Evolutionary conservation across 2,329 filamentous ascomycete species (phyloP).

Genomic region (Paraconiothyrium brasiliense): DNA sequence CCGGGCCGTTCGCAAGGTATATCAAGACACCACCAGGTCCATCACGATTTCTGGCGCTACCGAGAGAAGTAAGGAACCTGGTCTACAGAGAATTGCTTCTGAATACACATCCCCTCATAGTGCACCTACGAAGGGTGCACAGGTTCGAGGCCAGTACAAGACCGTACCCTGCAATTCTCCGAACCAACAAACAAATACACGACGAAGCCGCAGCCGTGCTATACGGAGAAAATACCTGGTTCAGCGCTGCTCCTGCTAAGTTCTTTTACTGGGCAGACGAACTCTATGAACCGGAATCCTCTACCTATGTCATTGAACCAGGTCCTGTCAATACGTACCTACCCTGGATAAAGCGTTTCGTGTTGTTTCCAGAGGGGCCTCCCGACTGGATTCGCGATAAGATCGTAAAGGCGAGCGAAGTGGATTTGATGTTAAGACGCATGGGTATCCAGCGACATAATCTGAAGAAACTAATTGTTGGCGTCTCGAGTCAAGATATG

Average conservation of each 20-base stretch:
- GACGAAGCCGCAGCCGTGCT: constrained; percentile 18
- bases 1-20: background rate
- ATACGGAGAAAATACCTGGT: constrained; percentile 19
- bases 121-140: constrained; percentile 7
- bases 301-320: constrained; percentile 12
- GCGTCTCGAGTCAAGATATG: constrained; percentile 1
- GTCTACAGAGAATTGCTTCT: constrained; percentile 19
- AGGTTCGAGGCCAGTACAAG: constrained; percentile 9
- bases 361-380: constrained; percentile 17
- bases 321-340: constrained; percentile 11
- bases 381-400: constrained; percentile 11
- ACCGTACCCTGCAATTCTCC: constrained; percentile 16
- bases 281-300: background rate
- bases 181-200: constrained; percentile 19
- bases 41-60: constrained; percentile 17
- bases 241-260: constrained; percentile 4
- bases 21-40: background rate
- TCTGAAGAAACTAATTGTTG: constrained; percentile 9
- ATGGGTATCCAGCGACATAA: constrained; percentile 15
- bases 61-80: constrained; percentile 15
- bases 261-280: constrained; percentile 10
- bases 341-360: constrained; percentile 16
- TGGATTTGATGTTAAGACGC: constrained; percentile 11
- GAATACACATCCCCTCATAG: constrained; percentile 7
- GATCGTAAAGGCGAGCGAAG: constrained; percentile 5